Conservation (phyloP, 2,329 filamentous ascomycete genomes). For the Stromatinia cepivora region DNA sequence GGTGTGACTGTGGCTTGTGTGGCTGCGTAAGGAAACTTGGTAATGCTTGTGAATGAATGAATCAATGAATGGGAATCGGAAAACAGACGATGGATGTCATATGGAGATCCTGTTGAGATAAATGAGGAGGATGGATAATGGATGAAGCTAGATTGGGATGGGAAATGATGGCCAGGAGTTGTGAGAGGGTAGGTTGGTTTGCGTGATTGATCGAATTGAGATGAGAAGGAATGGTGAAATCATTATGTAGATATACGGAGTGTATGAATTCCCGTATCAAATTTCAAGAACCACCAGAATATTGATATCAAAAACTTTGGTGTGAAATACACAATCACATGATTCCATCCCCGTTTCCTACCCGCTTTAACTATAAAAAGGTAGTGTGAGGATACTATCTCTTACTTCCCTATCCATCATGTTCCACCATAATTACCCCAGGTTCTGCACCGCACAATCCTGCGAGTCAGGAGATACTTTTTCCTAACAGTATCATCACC, state of each 20-base stretch:
- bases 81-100: too few relatives aligned
- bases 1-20: conserved; percentile 11
- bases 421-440: conserved; percentile 6
- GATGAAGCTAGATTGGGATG: neutral
- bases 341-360: neutral
- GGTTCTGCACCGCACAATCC: neutral
- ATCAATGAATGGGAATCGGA: neutral
- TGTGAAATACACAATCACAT: neutral
- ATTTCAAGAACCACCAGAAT: neutral
- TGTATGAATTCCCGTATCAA: neutral
- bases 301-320: neutral
- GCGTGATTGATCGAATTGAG: neutral
- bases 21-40: neutral
- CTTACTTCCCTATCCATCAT: neutral
- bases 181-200: conserved; percentile 1
- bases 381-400: neutral
- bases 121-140: neutral
- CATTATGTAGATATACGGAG: neutral
- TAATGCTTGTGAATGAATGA: neutral
- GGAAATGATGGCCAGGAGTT: neutral
- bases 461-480: conserved; percentile 12
- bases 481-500: conserved; percentile 2
- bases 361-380: neutral
- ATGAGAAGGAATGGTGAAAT: neutral
- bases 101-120: neutral